Percentiles rank a stretch among this genome's conserved stretches.
Conservation (phyloP, 2,329 filamentous ascomycete species). For the Pseudodiploospora longispora region DNA sequence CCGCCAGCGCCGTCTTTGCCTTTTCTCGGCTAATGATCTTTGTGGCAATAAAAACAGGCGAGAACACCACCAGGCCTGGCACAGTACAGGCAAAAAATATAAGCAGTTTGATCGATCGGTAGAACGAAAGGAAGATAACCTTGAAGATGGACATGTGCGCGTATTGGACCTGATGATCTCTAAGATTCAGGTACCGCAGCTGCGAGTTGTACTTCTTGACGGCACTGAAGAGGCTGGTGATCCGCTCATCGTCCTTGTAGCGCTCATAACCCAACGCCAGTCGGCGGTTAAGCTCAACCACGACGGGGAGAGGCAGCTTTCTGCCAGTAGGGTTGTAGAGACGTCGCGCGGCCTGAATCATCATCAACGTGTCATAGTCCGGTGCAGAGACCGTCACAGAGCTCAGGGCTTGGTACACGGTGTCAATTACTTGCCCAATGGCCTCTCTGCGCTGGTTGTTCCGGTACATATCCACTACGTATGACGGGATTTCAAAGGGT, state of each 20-base stretch:
- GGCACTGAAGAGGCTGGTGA: conserved; percentile 63
- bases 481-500: conserved; percentile 74
- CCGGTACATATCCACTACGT: conserved; percentile 80
- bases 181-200: conserved; percentile 75
- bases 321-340: conserved; percentile 93
- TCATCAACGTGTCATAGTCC: conserved; percentile 93
- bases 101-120: conserved; percentile 69
- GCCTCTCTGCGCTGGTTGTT: conserved; percentile 77
- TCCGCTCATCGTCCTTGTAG: conserved; percentile 84
- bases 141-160: conserved; percentile 71
- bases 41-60: conserved; percentile 76
- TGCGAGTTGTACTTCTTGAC: conserved; percentile 83
- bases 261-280: conserved; percentile 85
- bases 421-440: conserved; percentile 76
- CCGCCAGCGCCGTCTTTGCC: conserved; percentile 74
- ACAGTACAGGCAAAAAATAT: conserved; percentile 74
- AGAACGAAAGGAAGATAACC: conserved; percentile 69
- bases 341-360: conserved; percentile 87
- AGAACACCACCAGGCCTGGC: conserved; percentile 80
- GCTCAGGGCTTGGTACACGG: conserved; percentile 74
- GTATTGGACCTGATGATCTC: conserved; percentile 92
- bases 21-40: conserved; percentile 77
- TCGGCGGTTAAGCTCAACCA: conserved; percentile 88
- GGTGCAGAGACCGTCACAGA: conserved; percentile 87
- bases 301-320: conserved; percentile 83